A percentile compares a stretch with the other conserved stretches of the same genome.
These are phyloP conservation scores for Fagopyrum tataricum DNA, from an alignment of 148 eudicot genomes.

Conservation along the genomic window DNA sequence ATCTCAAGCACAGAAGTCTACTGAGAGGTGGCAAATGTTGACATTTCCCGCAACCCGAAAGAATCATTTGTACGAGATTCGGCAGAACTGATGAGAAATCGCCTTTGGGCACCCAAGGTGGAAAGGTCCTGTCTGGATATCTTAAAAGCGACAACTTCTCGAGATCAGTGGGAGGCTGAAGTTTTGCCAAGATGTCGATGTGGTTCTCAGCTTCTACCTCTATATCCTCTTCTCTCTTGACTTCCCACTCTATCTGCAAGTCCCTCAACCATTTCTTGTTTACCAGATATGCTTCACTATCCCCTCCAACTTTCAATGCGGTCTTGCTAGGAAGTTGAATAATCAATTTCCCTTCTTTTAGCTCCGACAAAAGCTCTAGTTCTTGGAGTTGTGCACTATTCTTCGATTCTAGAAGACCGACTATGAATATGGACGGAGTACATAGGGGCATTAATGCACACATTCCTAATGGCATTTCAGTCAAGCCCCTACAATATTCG, in stretches of 20 bases:
- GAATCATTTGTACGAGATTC: neutral
- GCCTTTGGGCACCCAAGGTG: neutral
- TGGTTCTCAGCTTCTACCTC: too few species aligned
- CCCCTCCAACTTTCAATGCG: neutral
- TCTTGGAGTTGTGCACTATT: neutral
- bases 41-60: neutral
- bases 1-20: neutral
- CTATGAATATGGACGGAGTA: neutral
- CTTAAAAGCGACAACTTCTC: neutral
- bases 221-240: neutral
- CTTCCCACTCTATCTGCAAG: too few species aligned
- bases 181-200: neutral
- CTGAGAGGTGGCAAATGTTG: constrained; percentile 1
- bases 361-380: neutral
- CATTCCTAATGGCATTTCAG: neutral
- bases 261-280: neutral
- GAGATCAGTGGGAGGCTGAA: neutral
- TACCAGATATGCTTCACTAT: neutral
- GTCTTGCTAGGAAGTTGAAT: neutral
- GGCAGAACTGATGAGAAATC: neutral
- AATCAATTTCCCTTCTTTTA: neutral
- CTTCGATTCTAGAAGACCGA: neutral
- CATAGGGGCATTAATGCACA: constrained; percentile 12
- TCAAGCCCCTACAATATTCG: neutral
- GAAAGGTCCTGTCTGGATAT: too few species aligned